Conservation (phyloP, 805 yeast species). For the Tetrapisispora arboricola region DNA sequence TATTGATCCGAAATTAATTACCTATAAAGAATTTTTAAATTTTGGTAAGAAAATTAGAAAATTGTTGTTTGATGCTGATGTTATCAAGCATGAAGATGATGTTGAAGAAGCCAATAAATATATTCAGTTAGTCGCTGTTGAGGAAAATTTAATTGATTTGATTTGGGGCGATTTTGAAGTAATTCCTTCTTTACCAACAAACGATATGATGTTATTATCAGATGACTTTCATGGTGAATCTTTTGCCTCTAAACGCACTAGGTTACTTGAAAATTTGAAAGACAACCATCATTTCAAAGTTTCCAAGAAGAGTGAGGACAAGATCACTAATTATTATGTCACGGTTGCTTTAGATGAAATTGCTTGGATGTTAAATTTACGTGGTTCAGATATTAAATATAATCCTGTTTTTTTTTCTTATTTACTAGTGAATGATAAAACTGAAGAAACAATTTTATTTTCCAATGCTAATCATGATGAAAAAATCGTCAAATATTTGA, state of each 20-base stretch:
- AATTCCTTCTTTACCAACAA: conserved; percentile 46
- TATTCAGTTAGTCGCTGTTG: conserved; percentile 41
- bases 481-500: conserved; percentile 33
- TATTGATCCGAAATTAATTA: conserved; percentile 71
- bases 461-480: conserved; percentile 37
- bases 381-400: conserved; percentile 75
- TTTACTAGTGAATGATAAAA: conserved; percentile 33
- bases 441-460: conserved; percentile 39
- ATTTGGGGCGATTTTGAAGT: conserved; percentile 66
- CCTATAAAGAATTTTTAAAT: conserved; percentile 30
- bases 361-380: conserved; percentile 81
- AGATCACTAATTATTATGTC: conserved; percentile 35
- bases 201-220: conserved; percentile 42
- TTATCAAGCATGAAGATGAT: conserved; percentile 3
- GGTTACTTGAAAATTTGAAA: conserved; percentile 32
- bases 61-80: conserved; percentile 9
- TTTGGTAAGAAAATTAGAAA: conserved; percentile 25
- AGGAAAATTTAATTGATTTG: conserved; percentile 58
- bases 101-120: conserved; percentile 24
- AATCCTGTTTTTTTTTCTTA: conserved; percentile 80
- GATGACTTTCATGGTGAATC: conserved; percentile 55
- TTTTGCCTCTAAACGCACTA: conserved; percentile 44
- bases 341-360: conserved; percentile 76
- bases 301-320: neutral
- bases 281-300: conserved; percentile 4